phyloP scores from a whole-genome alignment of 225 moss, liverwort and hornwort genomes.

The Bryoerythrophyllum caledonicum region DNA sequence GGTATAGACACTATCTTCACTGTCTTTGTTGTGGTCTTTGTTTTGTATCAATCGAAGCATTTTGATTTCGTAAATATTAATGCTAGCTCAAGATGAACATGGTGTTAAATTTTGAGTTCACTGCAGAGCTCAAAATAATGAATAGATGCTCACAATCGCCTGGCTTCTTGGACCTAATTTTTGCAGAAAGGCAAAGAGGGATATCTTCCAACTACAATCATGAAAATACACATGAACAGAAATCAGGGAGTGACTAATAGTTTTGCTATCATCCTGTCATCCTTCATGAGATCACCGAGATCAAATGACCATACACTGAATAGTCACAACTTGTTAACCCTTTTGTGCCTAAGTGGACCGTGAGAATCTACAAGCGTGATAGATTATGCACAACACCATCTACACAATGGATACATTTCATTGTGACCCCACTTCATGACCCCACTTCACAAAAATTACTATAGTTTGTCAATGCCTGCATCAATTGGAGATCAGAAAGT shows the following conservation, averaged over 20 bases:
- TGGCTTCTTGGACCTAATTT: neutral
- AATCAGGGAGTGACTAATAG: neutral
- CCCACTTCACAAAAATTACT: no score
- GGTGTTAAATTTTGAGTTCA: neutral
- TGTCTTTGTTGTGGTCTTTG: neutral
- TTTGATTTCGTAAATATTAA: neutral
- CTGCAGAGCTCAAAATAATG: neutral
- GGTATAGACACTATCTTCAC: neutral
- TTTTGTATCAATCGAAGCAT: neutral
- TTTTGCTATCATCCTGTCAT: neutral
- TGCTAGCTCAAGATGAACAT: neutral
- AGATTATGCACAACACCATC: no score
- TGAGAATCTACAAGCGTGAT: no score
- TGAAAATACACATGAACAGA: neutral
- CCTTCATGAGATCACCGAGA: neutral
- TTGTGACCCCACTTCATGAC: no score
- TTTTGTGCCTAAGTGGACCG: no score
- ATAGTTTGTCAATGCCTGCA: no score
- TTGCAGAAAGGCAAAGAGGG: neutral
- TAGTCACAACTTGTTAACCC: no score
- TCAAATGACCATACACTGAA: slow-evolving; percentile 13
- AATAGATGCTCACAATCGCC: neutral
- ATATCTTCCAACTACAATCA: neutral
- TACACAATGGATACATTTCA: no score
- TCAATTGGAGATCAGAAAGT: no score